Percentiles rank a stretch among this genome's conserved stretches.
These are phyloP conservation scores for Coniochaeta hoffmannii DNA, from an alignment of 2,329 filamentous ascomycete species.

Conservation along the genomic window DNA sequence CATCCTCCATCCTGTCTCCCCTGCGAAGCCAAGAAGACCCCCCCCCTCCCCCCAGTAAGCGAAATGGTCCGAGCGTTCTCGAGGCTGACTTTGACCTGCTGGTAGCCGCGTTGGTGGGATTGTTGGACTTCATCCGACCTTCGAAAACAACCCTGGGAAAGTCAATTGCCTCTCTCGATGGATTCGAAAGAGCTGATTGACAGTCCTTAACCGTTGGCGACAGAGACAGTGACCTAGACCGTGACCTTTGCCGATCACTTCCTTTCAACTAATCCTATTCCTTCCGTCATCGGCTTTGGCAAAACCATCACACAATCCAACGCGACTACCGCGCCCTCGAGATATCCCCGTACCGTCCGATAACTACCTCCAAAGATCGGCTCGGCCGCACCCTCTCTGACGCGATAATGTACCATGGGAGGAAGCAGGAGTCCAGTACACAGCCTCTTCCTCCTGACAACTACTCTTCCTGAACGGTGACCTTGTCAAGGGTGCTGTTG, in stretches of 20 bases:
- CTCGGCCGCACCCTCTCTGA: not conserved
- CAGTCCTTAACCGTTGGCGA: not conserved
- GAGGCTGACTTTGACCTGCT: conserved; percentile 1
- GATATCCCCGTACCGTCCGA: not conserved
- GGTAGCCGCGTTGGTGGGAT: conserved; percentile 1
- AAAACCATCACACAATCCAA: not conserved
- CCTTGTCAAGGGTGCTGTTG: not conserved
- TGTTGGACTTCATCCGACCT: not conserved
- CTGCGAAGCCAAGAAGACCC: no score
- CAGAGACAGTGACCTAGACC: not conserved
- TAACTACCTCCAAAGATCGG: no score
- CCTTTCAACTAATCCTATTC: not conserved
- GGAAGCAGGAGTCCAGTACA: conserved; percentile 2
- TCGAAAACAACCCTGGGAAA: not conserved
- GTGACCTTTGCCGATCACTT: not conserved
- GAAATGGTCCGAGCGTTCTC: not conserved
- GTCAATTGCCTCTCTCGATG: not conserved
- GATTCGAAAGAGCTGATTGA: not conserved
- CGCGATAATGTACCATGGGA: conserved; percentile 1
- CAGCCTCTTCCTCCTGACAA: conserved; percentile 1
- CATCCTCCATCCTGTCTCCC: not conserved
- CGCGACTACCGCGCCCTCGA: not conserved
- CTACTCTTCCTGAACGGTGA: not conserved
- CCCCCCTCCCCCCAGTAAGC: not conserved
- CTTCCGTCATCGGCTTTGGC: not conserved